Base-by-base conservation (phyloP, 257 asterid species). In the Penstemon eatonii region DNA sequence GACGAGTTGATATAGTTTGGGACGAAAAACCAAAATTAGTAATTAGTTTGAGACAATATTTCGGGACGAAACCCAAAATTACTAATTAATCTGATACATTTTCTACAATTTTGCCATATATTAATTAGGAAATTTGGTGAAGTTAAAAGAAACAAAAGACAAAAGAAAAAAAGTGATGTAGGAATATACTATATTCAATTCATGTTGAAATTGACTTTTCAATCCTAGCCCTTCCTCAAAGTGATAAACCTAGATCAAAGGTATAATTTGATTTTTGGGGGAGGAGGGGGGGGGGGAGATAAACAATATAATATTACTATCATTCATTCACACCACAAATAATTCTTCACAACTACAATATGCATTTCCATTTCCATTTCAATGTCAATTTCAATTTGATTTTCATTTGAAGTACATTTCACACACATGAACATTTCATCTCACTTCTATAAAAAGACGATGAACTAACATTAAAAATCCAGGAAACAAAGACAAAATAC, bases 371-470 rank as follows among this genome's bases (percentile, higher is more conserved):
- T 25, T 25, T 25, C 33, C 33, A 25, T 25, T 25, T 25, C 33
- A 25, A 25, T 25, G n/a, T n/a, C 18, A 15, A 45, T 11, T 45
- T 3, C 9, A 4, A 76, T 73, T 68, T 71, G 75, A 65, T 63
- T 78, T 73, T 78, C 76, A 80, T 80, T 72, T 77, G 43, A 63
- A 10, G 41, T 60, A 36, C 66, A 77, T 77, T 80, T 78, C 11
- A n/a, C 63, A 38, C 25, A 79, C 81, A 79, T 75, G 71, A 74
- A 2, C 50, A 46, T 67, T 41, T 67, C 73, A 79, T 80, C 73
- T 76, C 67, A 69, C 66, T 39, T 11, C 86, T 78, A 81, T 81
- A 5, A 69, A 81, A 81, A 65, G 59, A 61, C 33, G 6, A 54
- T 13, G 12, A 69, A 60, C 7, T 58, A 65, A 64, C 75, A 78